phyloP scores from a whole-genome alignment of 169 alveolate genomes.

The Cyclospora cayetanensis region DNA sequence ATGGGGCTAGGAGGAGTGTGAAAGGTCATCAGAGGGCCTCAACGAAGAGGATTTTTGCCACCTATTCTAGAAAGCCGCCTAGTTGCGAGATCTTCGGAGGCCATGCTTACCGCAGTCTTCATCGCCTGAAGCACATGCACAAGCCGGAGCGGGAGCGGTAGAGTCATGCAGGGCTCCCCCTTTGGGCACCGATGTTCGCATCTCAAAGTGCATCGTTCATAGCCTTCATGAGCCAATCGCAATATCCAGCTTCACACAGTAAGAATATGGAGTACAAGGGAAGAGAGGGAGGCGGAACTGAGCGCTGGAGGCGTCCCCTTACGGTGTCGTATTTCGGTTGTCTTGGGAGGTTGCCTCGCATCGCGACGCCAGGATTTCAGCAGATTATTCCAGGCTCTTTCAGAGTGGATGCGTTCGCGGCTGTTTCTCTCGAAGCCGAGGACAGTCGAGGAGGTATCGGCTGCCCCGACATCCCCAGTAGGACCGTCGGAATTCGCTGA shows the following conservation, averaged over 20 bases:
- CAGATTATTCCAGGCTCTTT: neutral
- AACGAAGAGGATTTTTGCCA: too few relatives aligned
- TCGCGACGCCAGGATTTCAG: conserved; percentile 26
- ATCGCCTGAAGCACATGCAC: neutral
- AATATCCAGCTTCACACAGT: too few relatives aligned
- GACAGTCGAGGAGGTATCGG: conserved; percentile 18
- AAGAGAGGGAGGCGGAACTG: too few relatives aligned
- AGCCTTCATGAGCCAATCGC: too few relatives aligned
- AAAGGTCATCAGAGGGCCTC: too few relatives aligned
- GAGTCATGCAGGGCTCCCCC: too few relatives aligned
- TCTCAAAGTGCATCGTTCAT: too few relatives aligned
- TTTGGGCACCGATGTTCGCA: too few relatives aligned
- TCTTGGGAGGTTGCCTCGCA: neutral
- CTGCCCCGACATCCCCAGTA: neutral
- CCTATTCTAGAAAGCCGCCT: neutral
- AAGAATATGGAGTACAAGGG: too few relatives aligned
- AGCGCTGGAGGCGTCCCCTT: too few relatives aligned
- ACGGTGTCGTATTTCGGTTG: too few relatives aligned
- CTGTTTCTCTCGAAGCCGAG: neutral
- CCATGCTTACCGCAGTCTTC: neutral
- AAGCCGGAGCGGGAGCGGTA: too few relatives aligned
- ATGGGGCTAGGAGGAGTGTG: neutral
- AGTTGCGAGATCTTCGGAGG: neutral
- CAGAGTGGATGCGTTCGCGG: neutral
- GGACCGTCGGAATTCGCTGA: neutral